Base-by-base conservation (phyloP, 768 basidiomycete species). In the Lepiota brunneoincarnata region DNA sequence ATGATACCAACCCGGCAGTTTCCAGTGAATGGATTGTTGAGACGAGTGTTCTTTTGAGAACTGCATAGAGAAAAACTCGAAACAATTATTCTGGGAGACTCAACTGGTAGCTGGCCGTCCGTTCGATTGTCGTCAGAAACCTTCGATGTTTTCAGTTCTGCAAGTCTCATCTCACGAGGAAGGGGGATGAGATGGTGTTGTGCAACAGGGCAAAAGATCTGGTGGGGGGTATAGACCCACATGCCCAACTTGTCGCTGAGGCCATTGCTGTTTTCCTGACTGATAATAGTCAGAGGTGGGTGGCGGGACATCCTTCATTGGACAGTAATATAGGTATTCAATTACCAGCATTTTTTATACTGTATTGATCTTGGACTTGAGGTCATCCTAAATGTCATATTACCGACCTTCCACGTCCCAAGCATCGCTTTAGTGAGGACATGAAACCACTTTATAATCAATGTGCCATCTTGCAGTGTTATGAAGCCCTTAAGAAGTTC, bases 371-470 rank as follows among this genome's bases (percentile, higher is more conserved):
- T 26, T 4, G 17, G 26, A 14, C 17, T 24, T 42, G n/a, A 52
- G 50, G 50, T 52, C 40, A 24, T 42, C 21, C 50, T 40, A 26
- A 40, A 40, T 44, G 44, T 53, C 31, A 45, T 53, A 6, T 21
- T 10, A 14, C 26, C 11, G 24, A 38, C 10, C 18, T 46, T 31
- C 43, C 34, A 28, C 36, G 45, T 42, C 58, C 50, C 12, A 34
- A 45, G 52, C 45, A 37, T 46, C 6, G 55, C 20, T 38, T 34
- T 21, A 51, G 24, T 37, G 55, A 57, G 26, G 55, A 49, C 14
- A 57, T 54, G 51, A 59, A 49, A 50, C 51, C 51, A 31, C 55
- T 56, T 20, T 38, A 54, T 49, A 56, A 59, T 42, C 51, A 53
- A 34, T 31, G 56, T 61, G 49, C 31, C 41, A 44, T 53, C 26